Evolutionary conservation across 1,139 yeast genomes (phyloP).

Genomic region (Candida albicans): DNA sequence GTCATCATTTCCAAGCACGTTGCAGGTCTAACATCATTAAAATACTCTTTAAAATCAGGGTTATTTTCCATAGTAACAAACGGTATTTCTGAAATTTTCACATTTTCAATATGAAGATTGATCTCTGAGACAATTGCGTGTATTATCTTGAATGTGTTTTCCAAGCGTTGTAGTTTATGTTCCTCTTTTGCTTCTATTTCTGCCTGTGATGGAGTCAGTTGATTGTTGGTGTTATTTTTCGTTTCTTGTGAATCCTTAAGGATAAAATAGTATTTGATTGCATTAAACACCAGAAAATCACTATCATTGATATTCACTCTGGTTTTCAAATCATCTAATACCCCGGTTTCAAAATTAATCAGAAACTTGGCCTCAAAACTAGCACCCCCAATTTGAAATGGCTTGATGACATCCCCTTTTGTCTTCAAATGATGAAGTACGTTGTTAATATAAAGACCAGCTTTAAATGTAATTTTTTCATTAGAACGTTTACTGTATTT

Average conservation of each 20-base stretch:
- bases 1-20: slow-evolving; percentile 29
- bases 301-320: slow-evolving; percentile 13
- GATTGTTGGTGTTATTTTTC: not conserved
- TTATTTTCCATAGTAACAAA: slow-evolving; percentile 31
- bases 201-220: not conserved
- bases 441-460: slow-evolving; percentile 17
- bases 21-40: slow-evolving; percentile 22
- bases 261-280: slow-evolving; percentile 12
- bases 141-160: slow-evolving; percentile 10
- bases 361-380: slow-evolving; percentile 25
- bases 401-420: slow-evolving; percentile 8
- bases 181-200: not conserved
- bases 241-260: slow-evolving; percentile 6
- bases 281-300: slow-evolving; percentile 26
- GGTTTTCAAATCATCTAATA: slow-evolving; percentile 11
- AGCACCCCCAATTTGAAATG: slow-evolving; percentile 20
- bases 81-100: slow-evolving; percentile 35
- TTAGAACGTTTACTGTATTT: slow-evolving; percentile 21
- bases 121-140: slow-evolving; percentile 17
- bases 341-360: slow-evolving; percentile 22
- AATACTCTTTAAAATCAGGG: slow-evolving; percentile 28
- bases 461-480: slow-evolving; percentile 22
- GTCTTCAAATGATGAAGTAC: slow-evolving; percentile 11
- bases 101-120: slow-evolving; percentile 34
- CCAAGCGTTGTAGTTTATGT: slow-evolving; percentile 10